A percentile compares a stretch with the other conserved stretches of the same genome.
phyloP scores from a whole-genome alignment of 108 stramenopile genomes.

The Nitzschia sp. region DNA sequence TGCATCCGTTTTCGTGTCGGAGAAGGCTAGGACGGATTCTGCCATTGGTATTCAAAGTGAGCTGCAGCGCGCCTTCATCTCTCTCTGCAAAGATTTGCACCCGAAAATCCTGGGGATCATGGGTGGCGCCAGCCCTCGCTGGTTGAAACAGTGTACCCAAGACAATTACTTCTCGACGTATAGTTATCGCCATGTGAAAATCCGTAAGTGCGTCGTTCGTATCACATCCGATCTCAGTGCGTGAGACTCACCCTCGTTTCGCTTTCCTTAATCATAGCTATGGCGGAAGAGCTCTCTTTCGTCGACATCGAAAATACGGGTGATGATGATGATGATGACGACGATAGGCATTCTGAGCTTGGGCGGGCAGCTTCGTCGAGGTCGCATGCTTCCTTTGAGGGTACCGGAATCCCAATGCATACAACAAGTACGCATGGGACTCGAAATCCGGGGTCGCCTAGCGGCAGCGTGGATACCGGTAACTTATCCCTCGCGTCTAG shows the following conservation, averaged over 20 bases:
- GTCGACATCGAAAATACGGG: conserved; percentile 12
- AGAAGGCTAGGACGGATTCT: conserved; percentile 64
- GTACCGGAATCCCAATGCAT: neutral
- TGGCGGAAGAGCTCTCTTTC: conserved; percentile 35
- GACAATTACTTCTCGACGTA: conserved; percentile 81
- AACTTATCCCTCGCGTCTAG: conserved; percentile 27
- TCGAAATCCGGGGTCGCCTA: conserved; percentile 22
- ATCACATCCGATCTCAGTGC: neutral
- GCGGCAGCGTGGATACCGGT: conserved; percentile 29
- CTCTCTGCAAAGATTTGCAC: conserved; percentile 59
- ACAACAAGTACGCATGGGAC: neutral
- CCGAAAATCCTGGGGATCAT: conserved; percentile 67
- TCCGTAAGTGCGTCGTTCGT: conserved; percentile 55
- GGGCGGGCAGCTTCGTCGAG: neutral
- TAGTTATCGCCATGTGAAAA: conserved; percentile 65
- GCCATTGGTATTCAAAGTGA: conserved; percentile 89
- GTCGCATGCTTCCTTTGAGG: conserved; percentile 9
- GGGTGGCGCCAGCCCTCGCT: conserved; percentile 63
- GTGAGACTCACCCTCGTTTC: neutral
- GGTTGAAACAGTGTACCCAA: conserved; percentile 72
- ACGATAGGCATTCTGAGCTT: neutral
- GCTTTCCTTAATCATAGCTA: conserved; percentile 15
- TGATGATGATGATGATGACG: conserved; percentile 1
- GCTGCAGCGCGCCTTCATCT: conserved; percentile 77
- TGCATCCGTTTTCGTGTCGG: neutral